phyloP scores from a whole-genome alignment of 1,284 basidiomycete species.

The Cryptococcus sp. region DNA sequence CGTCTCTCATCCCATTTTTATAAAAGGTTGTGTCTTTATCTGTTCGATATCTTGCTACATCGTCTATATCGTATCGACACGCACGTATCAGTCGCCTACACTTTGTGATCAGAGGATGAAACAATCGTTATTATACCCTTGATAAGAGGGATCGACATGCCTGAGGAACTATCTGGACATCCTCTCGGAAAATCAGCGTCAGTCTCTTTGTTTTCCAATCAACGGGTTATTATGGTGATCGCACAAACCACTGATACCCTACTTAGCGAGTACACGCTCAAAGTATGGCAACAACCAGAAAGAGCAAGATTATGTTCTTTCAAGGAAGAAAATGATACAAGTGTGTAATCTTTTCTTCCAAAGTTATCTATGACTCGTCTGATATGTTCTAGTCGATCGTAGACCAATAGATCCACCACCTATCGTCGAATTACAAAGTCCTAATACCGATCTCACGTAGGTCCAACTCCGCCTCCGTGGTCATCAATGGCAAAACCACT shows the following conservation, averaged over 20 bases:
- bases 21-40: too few relatives aligned
- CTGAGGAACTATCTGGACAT: too few relatives aligned
- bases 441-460: not conserved
- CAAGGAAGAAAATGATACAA: constrained; percentile 50
- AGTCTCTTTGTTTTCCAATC: too few relatives aligned
- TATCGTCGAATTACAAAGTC: constrained; percentile 37
- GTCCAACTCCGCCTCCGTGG: constrained; percentile 1
- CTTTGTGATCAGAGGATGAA: too few relatives aligned
- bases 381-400: constrained; percentile 31
- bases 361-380: not conserved
- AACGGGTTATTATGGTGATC: too few relatives aligned
- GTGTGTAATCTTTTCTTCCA: constrained; percentile 25
- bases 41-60: too few relatives aligned
- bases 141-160: too few relatives aligned
- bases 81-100: too few relatives aligned
- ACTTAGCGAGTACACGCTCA: constrained; percentile 5
- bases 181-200: too few relatives aligned
- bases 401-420: constrained; percentile 49
- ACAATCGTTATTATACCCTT: too few relatives aligned
- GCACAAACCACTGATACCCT: not conserved
- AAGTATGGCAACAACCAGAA: constrained; percentile 45
- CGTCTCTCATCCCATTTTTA: too few relatives aligned
- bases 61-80: too few relatives aligned
- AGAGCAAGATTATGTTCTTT: constrained; percentile 47
- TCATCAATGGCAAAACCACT: not conserved